These are phyloP conservation scores for Penicillium sumatraense DNA, from an alignment of 2,329 filamentous ascomycete species.

Conservation along the genomic window DNA sequence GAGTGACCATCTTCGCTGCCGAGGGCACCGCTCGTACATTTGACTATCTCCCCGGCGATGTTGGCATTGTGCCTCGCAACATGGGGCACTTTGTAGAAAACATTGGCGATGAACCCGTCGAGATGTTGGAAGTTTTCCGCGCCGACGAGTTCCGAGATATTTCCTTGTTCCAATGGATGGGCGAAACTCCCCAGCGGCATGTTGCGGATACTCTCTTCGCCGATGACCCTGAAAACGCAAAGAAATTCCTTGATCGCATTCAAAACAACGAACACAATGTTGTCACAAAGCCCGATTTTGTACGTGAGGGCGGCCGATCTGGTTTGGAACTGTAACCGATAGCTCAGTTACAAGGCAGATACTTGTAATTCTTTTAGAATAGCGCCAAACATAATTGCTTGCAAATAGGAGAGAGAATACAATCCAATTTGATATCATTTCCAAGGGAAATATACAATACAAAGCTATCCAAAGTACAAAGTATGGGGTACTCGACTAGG, in stretches of 20 bases:
- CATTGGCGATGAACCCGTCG: slow-evolving; percentile 72
- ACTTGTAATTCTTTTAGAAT: neutral
- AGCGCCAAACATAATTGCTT: neutral
- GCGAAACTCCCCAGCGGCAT: slow-evolving; percentile 66
- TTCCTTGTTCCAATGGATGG: slow-evolving; percentile 75
- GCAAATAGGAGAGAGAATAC: neutral
- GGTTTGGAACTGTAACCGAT: slow-evolving; percentile 1
- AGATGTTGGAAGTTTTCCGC: slow-evolving; percentile 75
- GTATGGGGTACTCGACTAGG: too few relatives aligned
- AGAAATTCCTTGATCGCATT: slow-evolving; percentile 2
- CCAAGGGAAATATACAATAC: too few relatives aligned
- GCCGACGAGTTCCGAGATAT: slow-evolving; percentile 74
- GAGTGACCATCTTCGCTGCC: slow-evolving; percentile 75
- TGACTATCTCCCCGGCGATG: slow-evolving; percentile 73
- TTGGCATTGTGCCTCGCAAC: slow-evolving; percentile 74
- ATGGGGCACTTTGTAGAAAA: slow-evolving; percentile 83
- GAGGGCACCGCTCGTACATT: slow-evolving; percentile 73
- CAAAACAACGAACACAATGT: neutral
- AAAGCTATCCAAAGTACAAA: too few relatives aligned
- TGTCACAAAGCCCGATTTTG: slow-evolving; percentile 5
- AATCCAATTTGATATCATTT: neutral
- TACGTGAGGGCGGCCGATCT: slow-evolving; percentile 51
- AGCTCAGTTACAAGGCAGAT: neutral
- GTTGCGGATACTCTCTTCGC: slow-evolving; percentile 20
- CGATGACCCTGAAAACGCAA: slow-evolving; percentile 5